These are phyloP conservation scores for Xylogone sp. DNA, from an alignment of 2,329 filamentous ascomycete species.

Conservation along the genomic window DNA sequence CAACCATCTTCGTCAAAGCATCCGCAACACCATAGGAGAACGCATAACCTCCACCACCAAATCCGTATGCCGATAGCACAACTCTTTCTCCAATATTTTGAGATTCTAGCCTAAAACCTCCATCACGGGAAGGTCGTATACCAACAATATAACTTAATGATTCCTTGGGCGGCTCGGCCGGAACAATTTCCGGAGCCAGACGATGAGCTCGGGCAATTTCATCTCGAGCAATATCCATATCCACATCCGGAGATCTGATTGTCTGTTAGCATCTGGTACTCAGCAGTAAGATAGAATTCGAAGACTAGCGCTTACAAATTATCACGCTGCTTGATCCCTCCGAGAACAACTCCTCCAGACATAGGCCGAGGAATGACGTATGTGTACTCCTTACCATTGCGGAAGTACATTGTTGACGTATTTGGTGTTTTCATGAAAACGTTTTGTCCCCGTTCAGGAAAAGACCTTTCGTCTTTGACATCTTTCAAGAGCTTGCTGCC, in stretches of 20 bases:
- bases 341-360: conserved; percentile 21
- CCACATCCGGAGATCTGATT: conserved; percentile 29
- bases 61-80: conserved; percentile 6
- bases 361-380: conserved; percentile 19
- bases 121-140: conserved; percentile 1
- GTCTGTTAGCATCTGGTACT: not conserved
- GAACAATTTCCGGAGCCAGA: conserved; percentile 32
- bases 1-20: conserved; percentile 2
- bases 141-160: conserved; percentile 2
- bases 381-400: conserved; percentile 21
- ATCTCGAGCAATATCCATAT: conserved; percentile 32
- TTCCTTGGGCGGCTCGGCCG: conserved; percentile 23
- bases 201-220: conserved; percentile 34
- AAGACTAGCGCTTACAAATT: conserved; percentile 1
- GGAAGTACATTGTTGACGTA: conserved; percentile 17
- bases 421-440: conserved; percentile 20
- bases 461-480: conserved; percentile 28
- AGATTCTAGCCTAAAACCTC: conserved; percentile 3
- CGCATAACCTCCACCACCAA: conserved; percentile 5
- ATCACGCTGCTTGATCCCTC: conserved; percentile 15
- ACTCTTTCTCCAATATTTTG: not conserved
- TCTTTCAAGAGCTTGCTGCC: conserved; percentile 31
- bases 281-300: not conserved
- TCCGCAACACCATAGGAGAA: conserved; percentile 9
- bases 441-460: conserved; percentile 15